Percentiles rank a stretch among this genome's conserved stretches.
phyloP scores from a whole-genome alignment of 805 yeast genomes.

The Lipomyces orientalis region DNA sequence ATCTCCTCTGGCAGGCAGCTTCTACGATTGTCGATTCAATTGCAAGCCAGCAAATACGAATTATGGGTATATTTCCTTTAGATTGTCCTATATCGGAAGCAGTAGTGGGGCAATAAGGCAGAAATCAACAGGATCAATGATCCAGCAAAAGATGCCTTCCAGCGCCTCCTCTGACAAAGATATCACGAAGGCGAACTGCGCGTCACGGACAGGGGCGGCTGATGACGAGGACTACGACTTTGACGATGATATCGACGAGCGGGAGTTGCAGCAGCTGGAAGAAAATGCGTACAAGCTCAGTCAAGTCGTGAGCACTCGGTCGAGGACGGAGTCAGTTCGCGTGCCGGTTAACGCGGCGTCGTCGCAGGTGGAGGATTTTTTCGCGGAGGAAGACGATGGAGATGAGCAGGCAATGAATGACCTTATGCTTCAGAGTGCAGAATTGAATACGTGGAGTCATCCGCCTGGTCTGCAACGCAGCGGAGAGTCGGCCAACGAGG shows the following conservation, averaged over 20 bases:
- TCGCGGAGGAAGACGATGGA: slow-evolving; percentile 23
- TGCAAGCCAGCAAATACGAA: background rate
- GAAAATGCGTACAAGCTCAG: slow-evolving; percentile 8
- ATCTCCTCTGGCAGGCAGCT: background rate
- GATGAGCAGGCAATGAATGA: slow-evolving; percentile 28
- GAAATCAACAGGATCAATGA: slow-evolving; percentile 7
- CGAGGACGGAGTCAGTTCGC: background rate
- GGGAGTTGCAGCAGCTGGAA: slow-evolving; percentile 31
- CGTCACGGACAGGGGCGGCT: background rate
- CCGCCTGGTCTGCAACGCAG: background rate
- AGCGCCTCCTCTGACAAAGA: background rate
- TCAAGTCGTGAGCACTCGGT: slow-evolving; percentile 1
- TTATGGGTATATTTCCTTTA: background rate
- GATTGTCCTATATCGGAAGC: slow-evolving; percentile 16
- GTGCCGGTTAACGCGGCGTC: background rate
- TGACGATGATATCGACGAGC: slow-evolving; percentile 40
- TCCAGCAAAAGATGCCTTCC: background rate
- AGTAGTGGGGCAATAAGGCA: background rate
- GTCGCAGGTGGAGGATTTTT: background rate
- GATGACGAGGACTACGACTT: slow-evolving; percentile 29
- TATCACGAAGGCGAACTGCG: background rate
- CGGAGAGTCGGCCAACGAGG: background rate
- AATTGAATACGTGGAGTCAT: background rate
- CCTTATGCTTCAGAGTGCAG: background rate
- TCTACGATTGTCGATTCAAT: background rate